These are phyloP conservation scores for Hyphopichia fennica DNA, from an alignment of 1,139 yeast species.

Conservation along the genomic window DNA sequence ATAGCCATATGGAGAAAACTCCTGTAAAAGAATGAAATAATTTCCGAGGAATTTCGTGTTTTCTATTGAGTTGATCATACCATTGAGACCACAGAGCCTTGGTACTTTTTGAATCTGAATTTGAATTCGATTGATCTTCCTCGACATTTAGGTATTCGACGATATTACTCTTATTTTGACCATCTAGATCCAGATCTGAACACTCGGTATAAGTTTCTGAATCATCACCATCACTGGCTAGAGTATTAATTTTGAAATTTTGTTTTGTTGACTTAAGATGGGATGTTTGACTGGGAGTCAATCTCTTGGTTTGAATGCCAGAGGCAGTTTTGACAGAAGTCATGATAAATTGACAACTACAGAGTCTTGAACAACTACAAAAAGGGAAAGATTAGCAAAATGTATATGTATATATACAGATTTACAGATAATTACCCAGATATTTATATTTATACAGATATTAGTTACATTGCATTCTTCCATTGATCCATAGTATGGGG, in stretches of 20 bases:
- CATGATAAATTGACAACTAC: background rate
- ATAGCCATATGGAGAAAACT: constrained; percentile 15
- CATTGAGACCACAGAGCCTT: background rate
- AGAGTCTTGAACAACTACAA: no score
- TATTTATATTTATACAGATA: no score
- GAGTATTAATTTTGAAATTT: background rate
- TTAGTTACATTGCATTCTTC: no score
- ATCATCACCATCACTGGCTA: background rate
- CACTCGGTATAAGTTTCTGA: no score
- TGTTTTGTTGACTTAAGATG: background rate
- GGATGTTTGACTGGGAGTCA: constrained; percentile 1
- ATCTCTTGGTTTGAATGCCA: background rate
- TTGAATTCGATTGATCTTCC: background rate
- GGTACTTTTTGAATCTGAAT: background rate
- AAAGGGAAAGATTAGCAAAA: no score
- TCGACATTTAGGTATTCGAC: no score
- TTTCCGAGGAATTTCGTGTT: constrained; percentile 21
- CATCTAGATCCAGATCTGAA: no score
- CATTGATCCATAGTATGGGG: no score
- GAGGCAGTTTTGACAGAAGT: background rate
- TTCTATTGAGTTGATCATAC: constrained; percentile 1
- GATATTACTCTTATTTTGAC: no score
- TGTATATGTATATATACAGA: no score
- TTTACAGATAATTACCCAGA: no score
- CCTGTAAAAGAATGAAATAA: constrained; percentile 18